phyloP scores from a whole-genome alignment of 768 basidiomycete species.

The Mycena haematopus region DNA sequence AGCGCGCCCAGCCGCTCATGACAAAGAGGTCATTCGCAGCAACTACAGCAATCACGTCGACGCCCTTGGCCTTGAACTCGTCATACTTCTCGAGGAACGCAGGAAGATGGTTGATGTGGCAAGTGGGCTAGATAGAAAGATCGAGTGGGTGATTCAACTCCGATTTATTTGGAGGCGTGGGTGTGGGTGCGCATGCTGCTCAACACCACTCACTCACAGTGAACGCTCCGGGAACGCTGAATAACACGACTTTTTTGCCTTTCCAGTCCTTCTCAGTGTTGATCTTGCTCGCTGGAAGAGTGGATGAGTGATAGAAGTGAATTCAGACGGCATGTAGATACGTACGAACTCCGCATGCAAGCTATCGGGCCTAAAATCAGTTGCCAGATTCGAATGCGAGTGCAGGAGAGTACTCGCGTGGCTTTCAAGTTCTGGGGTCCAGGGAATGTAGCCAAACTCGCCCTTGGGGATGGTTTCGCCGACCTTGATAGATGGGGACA shows the following conservation, averaged over 20 bases:
- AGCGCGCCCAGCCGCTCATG: conserved; percentile 67
- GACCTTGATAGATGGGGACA: conserved; percentile 51
- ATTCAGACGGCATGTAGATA: conserved; percentile 11
- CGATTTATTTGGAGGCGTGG: not conserved
- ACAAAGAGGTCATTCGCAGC: conserved; percentile 85
- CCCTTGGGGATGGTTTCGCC: conserved; percentile 58
- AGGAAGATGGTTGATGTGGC: conserved; percentile 68
- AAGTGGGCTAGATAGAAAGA: conserved; percentile 57
- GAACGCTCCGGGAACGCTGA: conserved; percentile 84
- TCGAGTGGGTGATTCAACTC: conserved; percentile 47
- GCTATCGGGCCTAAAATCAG: conserved; percentile 41
- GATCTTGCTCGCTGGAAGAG: conserved; percentile 55
- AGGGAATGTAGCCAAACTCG: conserved; percentile 61
- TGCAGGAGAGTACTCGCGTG: conserved; percentile 45
- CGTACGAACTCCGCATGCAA: conserved; percentile 72
- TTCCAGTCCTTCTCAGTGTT: conserved; percentile 67
- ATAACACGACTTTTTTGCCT: conserved; percentile 81
- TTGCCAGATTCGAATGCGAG: not conserved
- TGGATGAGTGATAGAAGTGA: conserved; percentile 6
- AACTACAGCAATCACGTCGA: conserved; percentile 74
- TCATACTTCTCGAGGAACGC: conserved; percentile 73
- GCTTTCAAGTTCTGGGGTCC: conserved; percentile 66
- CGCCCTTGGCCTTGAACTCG: conserved; percentile 79
- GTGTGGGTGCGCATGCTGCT: not conserved
- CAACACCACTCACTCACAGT: conserved; percentile 54